Percentiles rank a stretch among this genome's conserved stretches.
Evolutionary conservation across 1,284 basidiomycete species (phyloP).

Genomic region (Flammula alnicola): DNA sequence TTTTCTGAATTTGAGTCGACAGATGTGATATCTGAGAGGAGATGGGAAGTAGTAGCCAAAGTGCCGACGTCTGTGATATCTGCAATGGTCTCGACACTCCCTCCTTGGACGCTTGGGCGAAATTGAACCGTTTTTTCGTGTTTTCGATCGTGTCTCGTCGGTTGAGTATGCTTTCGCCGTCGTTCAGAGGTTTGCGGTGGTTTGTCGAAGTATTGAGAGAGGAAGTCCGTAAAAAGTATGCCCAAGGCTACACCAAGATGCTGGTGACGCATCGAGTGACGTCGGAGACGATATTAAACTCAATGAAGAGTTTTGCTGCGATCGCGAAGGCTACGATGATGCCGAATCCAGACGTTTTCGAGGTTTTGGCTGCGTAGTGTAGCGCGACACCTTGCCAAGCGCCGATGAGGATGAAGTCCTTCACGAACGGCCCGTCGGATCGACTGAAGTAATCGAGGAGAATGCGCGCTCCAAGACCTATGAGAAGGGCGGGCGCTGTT

Average conservation of each 20-base stretch:
- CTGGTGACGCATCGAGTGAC: conserved; percentile 55
- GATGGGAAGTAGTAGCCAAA: conserved; percentile 27
- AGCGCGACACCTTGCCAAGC: conserved; percentile 77
- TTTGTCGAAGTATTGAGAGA: conserved; percentile 61
- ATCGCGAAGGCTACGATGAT: conserved; percentile 61
- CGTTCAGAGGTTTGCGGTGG: conserved; percentile 25
- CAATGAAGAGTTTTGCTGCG: conserved; percentile 61
- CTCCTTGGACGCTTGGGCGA: conserved; percentile 36
- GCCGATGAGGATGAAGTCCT: conserved; percentile 68
- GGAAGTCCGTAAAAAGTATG: conserved; percentile 66
- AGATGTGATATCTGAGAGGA: conserved; percentile 58
- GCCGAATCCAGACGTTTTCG: conserved; percentile 53
- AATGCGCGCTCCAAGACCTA: conserved; percentile 71
- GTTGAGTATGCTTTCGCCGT: conserved; percentile 30
- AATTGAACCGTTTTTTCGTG: conserved; percentile 39
- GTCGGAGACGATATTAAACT: conserved; percentile 59
- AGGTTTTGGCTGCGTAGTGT: conserved; percentile 64
- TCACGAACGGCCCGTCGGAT: conserved; percentile 49
- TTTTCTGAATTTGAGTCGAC: conserved; percentile 64
- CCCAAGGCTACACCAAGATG: conserved; percentile 65
- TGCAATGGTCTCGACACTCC: conserved; percentile 34
- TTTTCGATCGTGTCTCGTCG: conserved; percentile 23
- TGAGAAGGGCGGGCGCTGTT: conserved; percentile 50
- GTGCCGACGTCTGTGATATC: conserved; percentile 19
- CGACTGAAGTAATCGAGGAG: conserved; percentile 59